These are phyloP conservation scores for Pseudogymnoascus pannorum DNA, from an alignment of 2,329 filamentous ascomycete genomes.

Conservation along the genomic window DNA sequence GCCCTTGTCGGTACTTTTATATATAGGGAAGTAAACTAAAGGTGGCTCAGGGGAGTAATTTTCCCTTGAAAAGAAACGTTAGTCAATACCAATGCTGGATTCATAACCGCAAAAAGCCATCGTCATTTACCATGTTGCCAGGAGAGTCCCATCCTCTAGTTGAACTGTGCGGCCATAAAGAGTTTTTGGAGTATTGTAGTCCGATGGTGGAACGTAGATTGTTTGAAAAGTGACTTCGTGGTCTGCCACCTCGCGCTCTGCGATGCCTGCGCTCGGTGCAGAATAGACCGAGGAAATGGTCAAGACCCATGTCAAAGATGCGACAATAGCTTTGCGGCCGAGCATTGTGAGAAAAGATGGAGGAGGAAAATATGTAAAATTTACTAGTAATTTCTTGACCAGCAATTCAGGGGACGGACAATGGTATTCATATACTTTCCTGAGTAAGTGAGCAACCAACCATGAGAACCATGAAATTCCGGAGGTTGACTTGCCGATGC, in stretches of 20 bases:
- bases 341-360: neutral
- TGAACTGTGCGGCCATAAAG: conserved; percentile 22
- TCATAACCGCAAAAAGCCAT: neutral
- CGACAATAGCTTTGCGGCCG: neutral
- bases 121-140: conserved; percentile 39
- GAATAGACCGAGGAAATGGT: neutral
- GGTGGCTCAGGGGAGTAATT: conserved; percentile 11
- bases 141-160: conserved; percentile 30
- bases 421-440: neutral
- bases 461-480: neutral
- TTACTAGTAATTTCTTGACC: neutral
- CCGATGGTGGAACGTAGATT: conserved; percentile 9
- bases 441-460: neutral
- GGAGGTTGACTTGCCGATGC: neutral
- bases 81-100: neutral
- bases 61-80: conserved; percentile 8
- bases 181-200: conserved; percentile 12
- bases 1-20: conserved; percentile 41
- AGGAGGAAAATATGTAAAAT: neutral
- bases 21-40: conserved; percentile 39
- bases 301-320: neutral
- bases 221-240: conserved; percentile 7
- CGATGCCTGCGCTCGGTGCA: neutral
- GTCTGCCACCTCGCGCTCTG: neutral
- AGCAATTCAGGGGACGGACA: neutral